A percentile compares a stretch with the other conserved stretches of the same genome.
Conservation (phyloP, 306 rosid species). For the Cercis canadensis region DNA sequence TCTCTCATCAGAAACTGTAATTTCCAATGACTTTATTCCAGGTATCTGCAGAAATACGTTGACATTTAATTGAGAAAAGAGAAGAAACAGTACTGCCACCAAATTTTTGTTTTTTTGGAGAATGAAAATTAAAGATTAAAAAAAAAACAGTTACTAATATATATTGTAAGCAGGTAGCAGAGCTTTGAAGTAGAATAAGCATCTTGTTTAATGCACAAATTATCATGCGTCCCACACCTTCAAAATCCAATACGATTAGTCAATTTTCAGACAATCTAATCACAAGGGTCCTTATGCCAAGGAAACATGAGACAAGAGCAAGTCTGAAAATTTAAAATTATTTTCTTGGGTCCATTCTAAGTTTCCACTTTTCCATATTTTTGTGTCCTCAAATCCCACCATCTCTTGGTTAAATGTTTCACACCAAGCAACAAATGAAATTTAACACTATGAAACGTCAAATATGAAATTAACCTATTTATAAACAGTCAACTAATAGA, state of each 20-base stretch:
- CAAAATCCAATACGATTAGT: slow-evolving; percentile 44
- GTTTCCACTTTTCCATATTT: slow-evolving; percentile 28
- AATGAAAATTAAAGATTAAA: not conserved
- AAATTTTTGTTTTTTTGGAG: not conserved
- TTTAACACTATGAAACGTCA: not conserved
- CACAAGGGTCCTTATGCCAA: slow-evolving; percentile 54
- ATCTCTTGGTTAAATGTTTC: slow-evolving; percentile 46
- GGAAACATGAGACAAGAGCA: slow-evolving; percentile 67
- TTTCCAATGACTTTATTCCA: slow-evolving; percentile 13
- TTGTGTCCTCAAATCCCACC: slow-evolving; percentile 59
- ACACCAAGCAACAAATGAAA: slow-evolving; percentile 46
- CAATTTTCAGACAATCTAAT: slow-evolving; percentile 54
- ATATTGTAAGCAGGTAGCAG: slow-evolving; percentile 11
- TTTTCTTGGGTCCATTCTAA: slow-evolving; percentile 47
- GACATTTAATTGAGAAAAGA: not conserved
- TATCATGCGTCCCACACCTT: slow-evolving; percentile 27
- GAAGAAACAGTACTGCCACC: not conserved
- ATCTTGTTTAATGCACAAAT: slow-evolving; percentile 11
- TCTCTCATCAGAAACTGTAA: not conserved
- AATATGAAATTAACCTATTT: no score
- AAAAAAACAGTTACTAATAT: not conserved
- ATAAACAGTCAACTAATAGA: not conserved
- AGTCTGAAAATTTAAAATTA: slow-evolving; percentile 35
- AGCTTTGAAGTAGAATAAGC: slow-evolving; percentile 17
- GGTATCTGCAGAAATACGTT: slow-evolving; percentile 14